Base-by-base conservation (phyloP, 805 yeast species). In the Metschnikowia borealis region DNA sequence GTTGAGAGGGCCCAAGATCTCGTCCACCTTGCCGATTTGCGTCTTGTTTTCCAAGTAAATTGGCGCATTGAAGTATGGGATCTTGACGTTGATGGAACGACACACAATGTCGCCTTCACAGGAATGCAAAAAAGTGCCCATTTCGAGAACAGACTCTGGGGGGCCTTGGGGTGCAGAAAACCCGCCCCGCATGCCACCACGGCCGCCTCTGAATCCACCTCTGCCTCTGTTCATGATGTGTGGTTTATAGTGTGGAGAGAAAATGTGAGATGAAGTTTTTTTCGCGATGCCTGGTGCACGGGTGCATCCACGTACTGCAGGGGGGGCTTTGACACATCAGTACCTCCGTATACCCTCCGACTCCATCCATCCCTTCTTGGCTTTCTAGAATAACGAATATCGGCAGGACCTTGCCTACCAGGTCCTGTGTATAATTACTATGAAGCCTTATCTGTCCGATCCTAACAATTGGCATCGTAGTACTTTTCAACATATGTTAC, bases 41-140 rank as follows among this genome's bases (percentile, higher is more conserved):
- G 96, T 86, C 73, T 94, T 94, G 79, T 94, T 92, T 69, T 94
- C 98, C 61, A 94, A 80, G 70, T 86, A 94, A 62, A 94, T 91
- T 67, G 99, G 99, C 26, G 99, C 99, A 74, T 94, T 94, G 81
- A 94, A 94, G 71, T 92, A 94, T 64, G 99, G 99, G 60, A 94
- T 79, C 77, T 92, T 92, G 51, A 89, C 83, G 69, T 94, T 94
- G 63, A 88, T 87, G 44, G 97, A 90, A 65, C 91, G 88, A 76
- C 98, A 94, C 50, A 94, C 96, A 66, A 94, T 87, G 66, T 94
- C 99, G 52, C 96, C 97, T 72, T 94, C 99, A 70, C 97, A 90
- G 13, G 94, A 79, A 67, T 91, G 96, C 67, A 89, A 60, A 67
- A 90, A 94, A 21, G 88, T 69, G 54, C 99, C 99, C 95, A 94